Evolutionary conservation across 164 flowering plant genomes (phyloP).

Genomic region (Dillenia suffruticosa): DNA sequence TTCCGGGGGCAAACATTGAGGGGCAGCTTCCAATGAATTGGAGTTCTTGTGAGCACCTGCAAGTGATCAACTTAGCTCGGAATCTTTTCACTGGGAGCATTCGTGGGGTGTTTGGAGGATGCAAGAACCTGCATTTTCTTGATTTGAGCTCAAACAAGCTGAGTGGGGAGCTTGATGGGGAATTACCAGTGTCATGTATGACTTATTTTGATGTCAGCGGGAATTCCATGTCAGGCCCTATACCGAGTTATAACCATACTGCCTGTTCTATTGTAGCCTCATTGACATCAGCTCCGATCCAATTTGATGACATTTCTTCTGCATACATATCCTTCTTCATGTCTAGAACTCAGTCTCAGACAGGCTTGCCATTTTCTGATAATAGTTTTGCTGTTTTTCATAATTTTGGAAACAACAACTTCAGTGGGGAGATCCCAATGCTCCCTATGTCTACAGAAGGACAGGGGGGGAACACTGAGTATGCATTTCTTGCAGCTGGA

Average conservation of each 20-base stretch:
- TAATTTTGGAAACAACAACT: constrained; percentile 22
- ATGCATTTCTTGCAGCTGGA: constrained; percentile 21
- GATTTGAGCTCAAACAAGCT: constrained; percentile 28
- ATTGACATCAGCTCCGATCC: constrained; percentile 3
- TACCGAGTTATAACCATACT: constrained; percentile 8
- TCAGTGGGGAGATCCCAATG: constrained; percentile 16
- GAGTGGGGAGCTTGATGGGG: constrained; percentile 25
- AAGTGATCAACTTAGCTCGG: constrained; percentile 29
- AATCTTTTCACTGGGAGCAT: constrained; percentile 21
- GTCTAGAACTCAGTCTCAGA: background rate
- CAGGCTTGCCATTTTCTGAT: constrained; percentile 5
- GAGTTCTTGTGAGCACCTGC: constrained; percentile 4
- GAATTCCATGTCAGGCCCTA: constrained; percentile 22
- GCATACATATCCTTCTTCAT: constrained; percentile 1
- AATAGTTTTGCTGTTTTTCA: constrained; percentile 10
- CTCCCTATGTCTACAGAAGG: constrained; percentile 12
- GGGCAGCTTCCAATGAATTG: too few species aligned
- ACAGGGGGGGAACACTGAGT: constrained; percentile 3
- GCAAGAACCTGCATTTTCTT: constrained; percentile 25
- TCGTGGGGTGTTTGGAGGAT: constrained; percentile 8
- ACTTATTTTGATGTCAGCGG: constrained; percentile 22
- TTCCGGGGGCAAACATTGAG: too few species aligned
- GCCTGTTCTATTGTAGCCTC: background rate
- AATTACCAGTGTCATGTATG: constrained; percentile 34
- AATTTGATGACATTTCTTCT: background rate